Evolutionary conservation across 1,284 basidiomycete genomes (phyloP).

Genomic region (Melampsora larici-populina): DNA sequence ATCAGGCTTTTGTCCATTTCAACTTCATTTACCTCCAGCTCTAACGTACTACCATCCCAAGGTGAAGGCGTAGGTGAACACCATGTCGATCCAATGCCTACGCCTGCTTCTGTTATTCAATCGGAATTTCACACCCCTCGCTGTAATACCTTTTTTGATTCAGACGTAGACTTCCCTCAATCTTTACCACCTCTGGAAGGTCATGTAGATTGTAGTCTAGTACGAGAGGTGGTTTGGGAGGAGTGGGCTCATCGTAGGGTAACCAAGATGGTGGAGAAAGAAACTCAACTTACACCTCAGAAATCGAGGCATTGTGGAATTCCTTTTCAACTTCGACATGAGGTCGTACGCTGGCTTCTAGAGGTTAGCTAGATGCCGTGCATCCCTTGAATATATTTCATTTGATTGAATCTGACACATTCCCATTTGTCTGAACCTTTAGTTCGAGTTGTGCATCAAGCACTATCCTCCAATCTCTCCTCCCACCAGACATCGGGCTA

Average conservation of each 20-base stretch:
- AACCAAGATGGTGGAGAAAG: background rate
- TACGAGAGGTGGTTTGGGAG: background rate
- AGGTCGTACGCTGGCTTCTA: background rate
- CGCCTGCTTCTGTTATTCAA: too few relatives aligned
- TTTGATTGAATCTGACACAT: background rate
- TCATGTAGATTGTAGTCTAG: background rate
- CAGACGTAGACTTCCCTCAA: background rate
- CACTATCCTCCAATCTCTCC: background rate
- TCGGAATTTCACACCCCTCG: too few relatives aligned
- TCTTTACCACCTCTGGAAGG: background rate
- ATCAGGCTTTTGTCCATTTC: too few relatives aligned
- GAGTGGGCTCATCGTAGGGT: background rate
- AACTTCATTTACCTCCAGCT: too few relatives aligned
- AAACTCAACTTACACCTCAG: background rate
- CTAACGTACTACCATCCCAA: too few relatives aligned
- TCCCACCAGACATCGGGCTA: slow-evolving; percentile 3
- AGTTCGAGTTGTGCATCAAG: background rate
- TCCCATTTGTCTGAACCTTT: background rate
- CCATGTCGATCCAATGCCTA: too few relatives aligned
- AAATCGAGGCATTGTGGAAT: background rate
- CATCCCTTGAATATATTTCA: background rate
- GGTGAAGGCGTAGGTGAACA: too few relatives aligned
- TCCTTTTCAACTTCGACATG: background rate
- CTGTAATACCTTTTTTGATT: background rate
- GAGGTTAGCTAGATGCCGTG: background rate